Evolutionary conservation across 805 yeast genomes (phyloP), one percentile per base, ranked within the genome.

Genomic region (Torulaspora indica): DNA sequence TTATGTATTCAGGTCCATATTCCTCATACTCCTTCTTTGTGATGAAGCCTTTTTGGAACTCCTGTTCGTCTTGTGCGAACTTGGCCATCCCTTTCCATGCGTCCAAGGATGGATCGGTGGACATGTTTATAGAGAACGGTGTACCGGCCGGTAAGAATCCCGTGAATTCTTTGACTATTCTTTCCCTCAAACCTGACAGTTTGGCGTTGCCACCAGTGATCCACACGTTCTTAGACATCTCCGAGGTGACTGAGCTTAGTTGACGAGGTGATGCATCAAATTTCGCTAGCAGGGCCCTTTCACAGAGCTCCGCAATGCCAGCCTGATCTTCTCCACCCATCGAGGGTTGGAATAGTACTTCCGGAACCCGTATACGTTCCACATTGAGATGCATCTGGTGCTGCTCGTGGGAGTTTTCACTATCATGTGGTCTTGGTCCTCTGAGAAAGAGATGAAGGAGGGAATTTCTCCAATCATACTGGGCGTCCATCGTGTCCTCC

Each of bases 311-410:
- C 18, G 77, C 61, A n/a, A 93, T 73, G 22, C 98, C 98, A 0
- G 97, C 95, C 67, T 90, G 98, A 64, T 93, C 98, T 17, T 89
- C 71, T 17, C 98, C 98, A 0, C 95, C 95, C 49, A 93, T 88
- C 7, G 82, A 76, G 5, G 99, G 98, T 62, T 91, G 93, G 65
- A 93, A 89, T 38, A 89, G 60, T 2, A 90, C 82, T 65, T 93
- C 99, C 0, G 98, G 97, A 2, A 91, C 86, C 45, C 95, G 76
- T 23, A 91, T 83, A 47, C 98, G 75, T 67, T 93, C 99, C 33
- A 91, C 74, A 62, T 91, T 95, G 35, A 93, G 56, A 68, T 90
- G 96, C 43, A 95, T 72, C 67, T 93, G 98, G 65, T 90, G 95
- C 49, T 82, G 83, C 54, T 90, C 88, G 52, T 82, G 88, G n/a